Evolutionary conservation across 2,329 filamentous ascomycete species (phyloP).

Genomic region (Graphilbum fragrans): DNA sequence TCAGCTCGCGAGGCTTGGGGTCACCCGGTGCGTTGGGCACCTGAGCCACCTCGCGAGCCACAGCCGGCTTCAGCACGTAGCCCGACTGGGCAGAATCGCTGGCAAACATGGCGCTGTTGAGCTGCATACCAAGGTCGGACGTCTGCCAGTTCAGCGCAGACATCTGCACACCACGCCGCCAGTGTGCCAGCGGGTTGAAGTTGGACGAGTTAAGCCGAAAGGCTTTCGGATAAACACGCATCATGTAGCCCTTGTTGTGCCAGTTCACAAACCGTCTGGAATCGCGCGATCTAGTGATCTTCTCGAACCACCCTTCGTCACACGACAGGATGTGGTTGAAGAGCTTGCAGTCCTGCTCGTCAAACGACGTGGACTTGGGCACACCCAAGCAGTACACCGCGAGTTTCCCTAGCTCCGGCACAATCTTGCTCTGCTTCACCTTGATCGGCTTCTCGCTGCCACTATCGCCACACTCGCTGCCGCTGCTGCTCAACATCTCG

Average conservation of each 20-base stretch:
- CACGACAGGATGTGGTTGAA: constrained; percentile 96
- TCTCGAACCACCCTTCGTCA: constrained; percentile 78
- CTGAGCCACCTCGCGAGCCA: constrained; percentile 61
- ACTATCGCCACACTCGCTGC: constrained; percentile 71
- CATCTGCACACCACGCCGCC: constrained; percentile 96
- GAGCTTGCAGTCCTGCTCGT: constrained; percentile 63
- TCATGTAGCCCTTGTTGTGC: constrained; percentile 85
- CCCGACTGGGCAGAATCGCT: constrained; percentile 76
- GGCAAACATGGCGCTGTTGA: constrained; percentile 97
- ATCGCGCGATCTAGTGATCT: constrained; percentile 62
- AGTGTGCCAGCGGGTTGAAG: constrained; percentile 87
- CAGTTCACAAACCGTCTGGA: constrained; percentile 69
- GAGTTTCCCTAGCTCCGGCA: constrained; percentile 68
- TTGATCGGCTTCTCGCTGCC: constrained; percentile 43
- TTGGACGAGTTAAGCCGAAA: constrained; percentile 79
- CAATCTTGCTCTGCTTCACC: constrained; percentile 71
- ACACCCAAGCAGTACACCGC: constrained; percentile 65
- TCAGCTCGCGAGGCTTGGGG: constrained; percentile 35
- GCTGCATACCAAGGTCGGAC: constrained; percentile 87
- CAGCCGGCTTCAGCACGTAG: constrained; percentile 85
- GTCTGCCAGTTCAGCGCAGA: constrained; percentile 97
- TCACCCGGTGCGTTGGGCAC: constrained; percentile 39
- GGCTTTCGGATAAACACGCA: constrained; percentile 85
- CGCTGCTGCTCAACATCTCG: constrained; percentile 44
- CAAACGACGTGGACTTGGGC: constrained; percentile 69